Evolutionary conservation across 495 filamentous ascomycete genomes (phyloP), one percentile per base, ranked within the genome.

Genomic region (Pyrenula massariospora): DNA sequence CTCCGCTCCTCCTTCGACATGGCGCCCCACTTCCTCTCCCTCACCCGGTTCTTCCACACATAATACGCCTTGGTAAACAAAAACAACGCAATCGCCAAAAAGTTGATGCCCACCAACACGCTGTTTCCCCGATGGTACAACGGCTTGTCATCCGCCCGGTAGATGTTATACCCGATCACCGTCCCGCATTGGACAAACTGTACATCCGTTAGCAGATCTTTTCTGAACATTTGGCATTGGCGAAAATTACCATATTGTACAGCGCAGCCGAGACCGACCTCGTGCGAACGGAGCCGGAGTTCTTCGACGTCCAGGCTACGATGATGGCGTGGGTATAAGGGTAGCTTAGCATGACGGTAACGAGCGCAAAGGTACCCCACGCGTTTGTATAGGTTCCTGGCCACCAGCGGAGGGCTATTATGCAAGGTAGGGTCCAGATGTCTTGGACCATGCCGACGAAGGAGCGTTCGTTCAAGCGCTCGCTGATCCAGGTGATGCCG

Each of bases 271-370:
- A 77, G 19, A 89, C 81, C 2, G 84, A 82, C 2, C 86, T 64
- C 0, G 85, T 87, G 1, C 84, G 69, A 12, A 88, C 85, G 0
- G 79, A 79, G n/a, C 84, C 84, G 2, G 82, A 77, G 63, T 88
- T 86, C 24, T 79, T 71, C 0, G 81, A 82, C 20, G 82, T 82
- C 73, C 83, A 83, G 10, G 78, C 84, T 2, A 87, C 85, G 54
- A 87, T 68, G 22, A 88, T 82, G 0, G 85, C 81, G 62, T 84
- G 83, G 57, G 79, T 75, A 61, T 85, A 84, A 0, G 83, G 82
- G 50, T 79, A 78, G 10, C 76, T 76, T n/a, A 83, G 68, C 10
- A 85, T 53, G 2, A 79, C 63, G 1, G 76, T 76, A 2, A 81
- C 56, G 5, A 84, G 52, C 0, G 70, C 67, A 66, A 79, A 85